Conservation (phyloP, 1,139 yeast species). For the Tardiomyces depauwii region DNA sequence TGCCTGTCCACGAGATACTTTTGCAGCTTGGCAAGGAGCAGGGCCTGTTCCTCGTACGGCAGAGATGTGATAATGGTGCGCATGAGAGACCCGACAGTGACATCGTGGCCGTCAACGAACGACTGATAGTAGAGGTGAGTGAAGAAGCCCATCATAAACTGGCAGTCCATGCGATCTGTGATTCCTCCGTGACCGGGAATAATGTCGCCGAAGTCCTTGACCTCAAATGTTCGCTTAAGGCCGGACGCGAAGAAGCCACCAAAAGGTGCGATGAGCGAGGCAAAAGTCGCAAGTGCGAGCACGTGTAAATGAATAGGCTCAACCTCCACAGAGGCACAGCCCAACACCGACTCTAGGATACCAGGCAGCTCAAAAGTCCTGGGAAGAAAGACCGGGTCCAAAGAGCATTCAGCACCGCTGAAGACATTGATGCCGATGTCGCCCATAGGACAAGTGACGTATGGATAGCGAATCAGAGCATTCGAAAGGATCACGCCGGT, state of each 20-base stretch:
- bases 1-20: conserved; percentile 34
- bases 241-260: conserved; percentile 99
- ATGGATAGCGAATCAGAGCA: conserved; percentile 53
- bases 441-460: conserved; percentile 81
- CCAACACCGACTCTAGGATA: conserved; percentile 22
- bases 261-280: conserved; percentile 94
- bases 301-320: conserved; percentile 90
- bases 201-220: conserved; percentile 85
- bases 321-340: conserved; percentile 42
- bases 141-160: conserved; percentile 94
- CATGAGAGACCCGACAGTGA: conserved; percentile 44
- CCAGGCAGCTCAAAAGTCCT: conserved; percentile 35
- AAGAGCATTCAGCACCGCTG: conserved; percentile 60
- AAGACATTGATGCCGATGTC: conserved; percentile 48
- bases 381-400: conserved; percentile 77
- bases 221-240: conserved; percentile 90
- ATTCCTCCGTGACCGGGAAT: conserved; percentile 98
- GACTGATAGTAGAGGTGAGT: conserved; percentile 88
- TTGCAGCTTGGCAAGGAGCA: conserved; percentile 49
- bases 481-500: conserved; percentile 60
- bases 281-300: conserved; percentile 79
- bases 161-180: conserved; percentile 96
- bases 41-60: conserved; percentile 40
- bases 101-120: conserved; percentile 48
- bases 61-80: background rate